A percentile compares a stretch with the other conserved stretches of the same genome.
These are phyloP conservation scores for Cystofilobasidium macerans DNA, from an alignment of 768 basidiomycete genomes.

Conservation along the genomic window DNA sequence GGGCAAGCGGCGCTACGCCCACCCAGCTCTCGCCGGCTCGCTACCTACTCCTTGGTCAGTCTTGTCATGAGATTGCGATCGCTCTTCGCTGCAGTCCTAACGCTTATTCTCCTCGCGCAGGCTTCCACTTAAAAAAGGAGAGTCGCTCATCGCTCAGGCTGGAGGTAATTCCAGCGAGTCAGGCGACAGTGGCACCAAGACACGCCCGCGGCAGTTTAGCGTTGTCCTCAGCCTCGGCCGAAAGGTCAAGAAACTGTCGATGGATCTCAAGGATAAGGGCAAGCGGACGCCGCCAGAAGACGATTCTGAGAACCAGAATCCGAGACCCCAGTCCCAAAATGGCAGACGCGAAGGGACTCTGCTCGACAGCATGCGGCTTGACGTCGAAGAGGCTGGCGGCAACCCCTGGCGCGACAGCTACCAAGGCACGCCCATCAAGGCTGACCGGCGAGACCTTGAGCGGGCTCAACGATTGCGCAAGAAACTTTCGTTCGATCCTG, in stretches of 20 bases:
- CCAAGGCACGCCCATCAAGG: neutral
- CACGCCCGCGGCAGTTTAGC: neutral
- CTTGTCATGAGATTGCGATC: constrained; percentile 40
- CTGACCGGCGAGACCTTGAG: neutral
- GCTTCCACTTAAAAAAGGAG: neutral
- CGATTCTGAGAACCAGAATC: neutral
- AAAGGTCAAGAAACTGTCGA: neutral
- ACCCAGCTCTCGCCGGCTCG: constrained; percentile 86
- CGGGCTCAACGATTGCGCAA: neutral
- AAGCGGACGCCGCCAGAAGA: neutral
- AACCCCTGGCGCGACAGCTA: constrained; percentile 12
- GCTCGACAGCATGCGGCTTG: neutral
- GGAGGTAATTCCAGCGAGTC: neutral
- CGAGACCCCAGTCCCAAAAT: constrained; percentile 3
- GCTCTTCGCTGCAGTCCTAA: neutral
- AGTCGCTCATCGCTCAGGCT: neutral
- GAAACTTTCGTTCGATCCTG: constrained; percentile 19
- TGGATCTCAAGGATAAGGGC: neutral
- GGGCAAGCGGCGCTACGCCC: constrained; percentile 63
- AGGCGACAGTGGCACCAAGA: neutral
- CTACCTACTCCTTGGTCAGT: constrained; percentile 82
- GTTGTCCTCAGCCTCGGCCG: constrained; percentile 17
- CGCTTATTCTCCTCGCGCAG: neutral
- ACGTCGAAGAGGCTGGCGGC: neutral
- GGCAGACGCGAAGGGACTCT: neutral